phyloP scores from a whole-genome alignment of 169 alveolate species.

The Toxoplasma gondii region DNA sequence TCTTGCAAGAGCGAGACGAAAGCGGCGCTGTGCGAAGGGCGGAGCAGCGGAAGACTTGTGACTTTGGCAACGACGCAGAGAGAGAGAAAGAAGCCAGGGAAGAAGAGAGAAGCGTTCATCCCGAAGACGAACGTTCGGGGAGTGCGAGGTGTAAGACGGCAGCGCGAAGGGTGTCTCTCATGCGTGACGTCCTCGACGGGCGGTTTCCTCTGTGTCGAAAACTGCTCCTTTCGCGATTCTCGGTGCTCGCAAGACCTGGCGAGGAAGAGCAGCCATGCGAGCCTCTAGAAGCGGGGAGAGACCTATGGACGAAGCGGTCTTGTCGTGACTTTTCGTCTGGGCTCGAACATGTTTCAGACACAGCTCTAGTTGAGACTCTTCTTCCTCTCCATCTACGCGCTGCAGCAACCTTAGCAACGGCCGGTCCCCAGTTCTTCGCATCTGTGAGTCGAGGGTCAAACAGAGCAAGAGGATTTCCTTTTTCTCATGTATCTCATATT shows the following conservation, averaged over 20 bases:
- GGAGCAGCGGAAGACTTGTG: too few species aligned
- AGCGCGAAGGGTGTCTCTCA: neutral
- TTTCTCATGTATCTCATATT: too few species aligned
- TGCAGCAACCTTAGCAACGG: neutral
- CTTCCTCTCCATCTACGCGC: neutral
- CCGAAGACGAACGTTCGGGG: neutral
- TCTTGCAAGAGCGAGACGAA: neutral
- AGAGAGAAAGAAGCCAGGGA: too few species aligned
- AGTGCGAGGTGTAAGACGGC: neutral
- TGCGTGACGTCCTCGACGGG: neutral
- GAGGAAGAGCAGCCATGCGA: neutral
- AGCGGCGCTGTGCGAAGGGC: neutral
- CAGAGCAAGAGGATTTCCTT: too few species aligned
- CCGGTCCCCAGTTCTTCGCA: neutral
- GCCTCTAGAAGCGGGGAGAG: neutral
- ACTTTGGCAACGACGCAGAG: too few species aligned
- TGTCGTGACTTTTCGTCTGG: too few species aligned
- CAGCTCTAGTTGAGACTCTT: neutral
- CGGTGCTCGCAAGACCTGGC: neutral
- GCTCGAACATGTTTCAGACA: too few species aligned
- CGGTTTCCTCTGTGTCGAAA: neutral
- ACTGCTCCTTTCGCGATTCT: neutral
- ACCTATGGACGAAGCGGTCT: too few species aligned
- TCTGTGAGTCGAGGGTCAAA: neutral
- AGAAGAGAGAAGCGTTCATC: too few species aligned